Evolutionary conservation across 2,329 filamentous ascomycete genomes (phyloP).

Genomic region (Drechslerella dactyloides): DNA sequence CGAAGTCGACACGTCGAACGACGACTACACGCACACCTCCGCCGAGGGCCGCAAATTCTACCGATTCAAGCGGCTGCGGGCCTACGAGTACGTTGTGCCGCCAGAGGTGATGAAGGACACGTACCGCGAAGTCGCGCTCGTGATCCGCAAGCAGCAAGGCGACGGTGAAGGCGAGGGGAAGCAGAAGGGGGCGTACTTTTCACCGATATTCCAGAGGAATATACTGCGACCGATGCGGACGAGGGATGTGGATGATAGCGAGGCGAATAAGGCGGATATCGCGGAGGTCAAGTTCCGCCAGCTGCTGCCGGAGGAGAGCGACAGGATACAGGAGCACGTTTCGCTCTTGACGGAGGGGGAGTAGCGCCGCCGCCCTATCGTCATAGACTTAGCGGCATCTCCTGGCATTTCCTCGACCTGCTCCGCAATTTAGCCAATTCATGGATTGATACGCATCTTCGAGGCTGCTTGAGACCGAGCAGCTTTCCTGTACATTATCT

Average conservation of each 20-base stretch:
- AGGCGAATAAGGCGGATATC: conserved; percentile 49
- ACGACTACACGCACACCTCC: conserved; percentile 65
- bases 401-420: neutral
- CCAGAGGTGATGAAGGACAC: conserved; percentile 65
- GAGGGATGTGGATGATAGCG: conserved; percentile 44
- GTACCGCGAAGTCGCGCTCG: conserved; percentile 60
- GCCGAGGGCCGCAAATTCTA: conserved; percentile 63
- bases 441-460: neutral
- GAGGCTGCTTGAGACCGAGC: no score
- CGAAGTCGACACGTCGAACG: conserved; percentile 62
- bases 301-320: conserved; percentile 41
- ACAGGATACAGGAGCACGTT: conserved; percentile 48
- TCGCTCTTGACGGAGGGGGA: conserved; percentile 41
- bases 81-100: conserved; percentile 64
- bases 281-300: conserved; percentile 47
- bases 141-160: conserved; percentile 67
- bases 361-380: conserved; percentile 15
- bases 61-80: conserved; percentile 68
- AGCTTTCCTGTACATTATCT: no score
- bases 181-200: conserved; percentile 70
- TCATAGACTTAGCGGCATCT: conserved; percentile 10
- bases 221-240: conserved; percentile 47
- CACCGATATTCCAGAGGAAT: conserved; percentile 62
- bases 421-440: neutral
- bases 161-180: conserved; percentile 64